Evolutionary conservation across 176 grass and related monocot species (phyloP), one percentile per base, ranked within the genome.

Genomic region (Oryza meridionalis): DNA sequence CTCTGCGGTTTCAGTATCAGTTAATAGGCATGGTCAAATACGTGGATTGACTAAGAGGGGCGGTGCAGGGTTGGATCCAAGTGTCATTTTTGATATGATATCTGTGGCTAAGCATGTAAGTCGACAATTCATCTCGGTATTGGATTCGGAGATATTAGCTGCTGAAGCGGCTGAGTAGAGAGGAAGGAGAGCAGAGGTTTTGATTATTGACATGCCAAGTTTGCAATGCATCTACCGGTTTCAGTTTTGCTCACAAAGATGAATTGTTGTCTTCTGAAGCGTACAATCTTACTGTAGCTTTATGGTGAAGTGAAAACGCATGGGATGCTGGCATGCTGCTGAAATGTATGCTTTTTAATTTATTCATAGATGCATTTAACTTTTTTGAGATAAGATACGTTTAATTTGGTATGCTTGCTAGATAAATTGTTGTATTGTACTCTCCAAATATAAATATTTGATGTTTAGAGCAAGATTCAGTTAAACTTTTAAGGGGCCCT

Each of bases 21-120:
- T 97, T 42, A 97, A 94, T 64, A 86, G 90, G 77, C 88, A 85
- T 26, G 92, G 94, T 0, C 88, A 89, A 62, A 87, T 97, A 46
- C 92, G 94, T 9, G 94, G 92, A 75, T 46, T 97, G 77, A 92
- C 90, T 16, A 97, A 97, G 70, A 85, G 92, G 27, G 94, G 94
- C 7, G 94, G 86, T 7, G 84, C 94, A 46, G 90, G 90, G 22
- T 71, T 97, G 86, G 94, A 97, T 69, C 92, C 92, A 5, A 97
- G 90, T 62, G 66, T 97, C 53, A 81, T 97, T 46, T 87, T 91
- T 9, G 92, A 97, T 78, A 92, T 97, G 94, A 89, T 97, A 77
- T 94, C 94, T 2, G 92, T 94, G 0, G 90, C 92, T 40, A 94
- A 89, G 82, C 85, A 90, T 76, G 90, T 91, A 19, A 89, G 90